These are phyloP conservation scores for Globisporangium echinulatum DNA, from an alignment of 352 stramenopile genomes.

Conservation along the genomic window DNA sequence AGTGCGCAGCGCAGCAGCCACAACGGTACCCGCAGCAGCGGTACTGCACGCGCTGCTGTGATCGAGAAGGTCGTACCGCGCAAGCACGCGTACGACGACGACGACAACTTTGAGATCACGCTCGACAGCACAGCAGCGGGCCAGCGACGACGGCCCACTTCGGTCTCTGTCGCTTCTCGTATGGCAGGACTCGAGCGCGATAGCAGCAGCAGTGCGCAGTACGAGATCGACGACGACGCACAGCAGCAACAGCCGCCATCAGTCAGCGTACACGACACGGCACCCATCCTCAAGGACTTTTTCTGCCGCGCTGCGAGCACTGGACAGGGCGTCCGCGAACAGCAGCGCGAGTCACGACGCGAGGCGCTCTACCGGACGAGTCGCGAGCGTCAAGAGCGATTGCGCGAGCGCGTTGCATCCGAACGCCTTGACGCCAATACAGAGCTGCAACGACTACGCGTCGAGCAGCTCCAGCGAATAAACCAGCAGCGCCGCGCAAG, in stretches of 20 bases:
- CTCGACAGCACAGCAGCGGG: not conserved
- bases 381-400: conserved; percentile 34
- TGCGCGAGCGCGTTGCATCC: conserved; percentile 26
- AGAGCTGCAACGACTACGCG: conserved; percentile 17
- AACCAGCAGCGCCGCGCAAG: conserved; percentile 30
- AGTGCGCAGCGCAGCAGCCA: not conserved
- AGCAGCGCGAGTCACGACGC: conserved; percentile 32
- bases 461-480: conserved; percentile 31
- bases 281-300: conserved; percentile 56
- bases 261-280: conserved; percentile 13
- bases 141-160: not conserved
- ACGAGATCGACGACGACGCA: not conserved
- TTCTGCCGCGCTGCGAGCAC: conserved; percentile 38
- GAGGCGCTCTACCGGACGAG: conserved; percentile 34
- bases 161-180: not conserved
- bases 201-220: not conserved
- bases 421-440: conserved; percentile 18
- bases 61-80: conserved; percentile 12
- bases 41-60: not conserved
- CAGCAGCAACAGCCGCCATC: not conserved
- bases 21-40: not conserved
- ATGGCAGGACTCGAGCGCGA: not conserved
- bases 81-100: conserved; percentile 1
- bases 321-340: conserved; percentile 29
- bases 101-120: not conserved